Evolutionary conservation across 129 eudicot genomes (phyloP).

Genomic region (Arctium lappa): DNA sequence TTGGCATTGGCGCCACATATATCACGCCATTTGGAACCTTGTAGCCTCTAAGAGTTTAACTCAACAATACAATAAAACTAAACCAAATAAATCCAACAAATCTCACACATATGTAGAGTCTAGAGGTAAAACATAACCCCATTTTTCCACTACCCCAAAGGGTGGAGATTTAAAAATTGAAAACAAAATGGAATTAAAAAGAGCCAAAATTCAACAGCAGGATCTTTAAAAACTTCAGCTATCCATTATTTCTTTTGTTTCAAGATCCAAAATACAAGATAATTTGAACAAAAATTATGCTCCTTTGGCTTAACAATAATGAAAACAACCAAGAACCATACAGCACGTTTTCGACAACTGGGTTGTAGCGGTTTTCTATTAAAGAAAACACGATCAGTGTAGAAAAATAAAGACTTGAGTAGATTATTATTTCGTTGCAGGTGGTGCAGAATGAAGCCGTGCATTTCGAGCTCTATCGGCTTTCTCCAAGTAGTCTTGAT

Average conservation of each 20-base stretch:
- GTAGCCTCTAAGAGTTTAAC: background rate
- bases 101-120: too few relatives aligned
- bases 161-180: too few relatives aligned
- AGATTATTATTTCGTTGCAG: slow-evolving; percentile 44
- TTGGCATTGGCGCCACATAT: too few relatives aligned
- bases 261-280: slow-evolving; percentile 14
- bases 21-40: too few relatives aligned
- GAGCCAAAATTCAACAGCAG: slow-evolving; percentile 6
- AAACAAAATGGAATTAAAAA: background rate
- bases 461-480: slow-evolving; percentile 89
- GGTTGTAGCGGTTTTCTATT: slow-evolving; percentile 6
- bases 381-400: slow-evolving; percentile 9
- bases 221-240: slow-evolving; percentile 10
- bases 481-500: slow-evolving; percentile 89
- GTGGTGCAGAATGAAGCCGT: slow-evolving; percentile 70
- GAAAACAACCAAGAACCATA: background rate
- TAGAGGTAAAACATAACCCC: too few relatives aligned
- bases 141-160: too few relatives aligned
- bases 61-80: background rate
- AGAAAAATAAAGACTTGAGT: background rate
- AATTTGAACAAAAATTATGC: background rate
- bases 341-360: background rate
- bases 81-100: too few relatives aligned
- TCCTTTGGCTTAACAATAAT: background rate
- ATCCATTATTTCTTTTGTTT: slow-evolving; percentile 22